Conservation (phyloP, 331 rosid species). For the Rhamnella rubrinervis region DNA sequence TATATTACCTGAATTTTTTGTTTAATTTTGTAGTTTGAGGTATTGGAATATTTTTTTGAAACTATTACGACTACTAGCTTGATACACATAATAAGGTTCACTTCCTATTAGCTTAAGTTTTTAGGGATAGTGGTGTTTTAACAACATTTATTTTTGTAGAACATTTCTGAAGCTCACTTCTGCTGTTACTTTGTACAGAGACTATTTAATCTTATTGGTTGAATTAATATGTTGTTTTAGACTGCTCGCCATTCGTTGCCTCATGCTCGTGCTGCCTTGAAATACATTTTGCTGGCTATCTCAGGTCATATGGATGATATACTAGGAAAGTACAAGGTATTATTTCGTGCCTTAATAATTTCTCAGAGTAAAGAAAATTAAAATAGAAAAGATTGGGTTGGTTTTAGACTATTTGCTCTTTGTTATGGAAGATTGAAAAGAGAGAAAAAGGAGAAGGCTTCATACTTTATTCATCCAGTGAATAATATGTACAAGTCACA, state of each 20-base stretch:
- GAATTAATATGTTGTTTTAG: conserved; percentile 36
- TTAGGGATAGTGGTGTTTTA: too few relatives aligned
- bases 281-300: conserved; percentile 81
- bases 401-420: background rate
- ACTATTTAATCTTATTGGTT: conserved; percentile 4
- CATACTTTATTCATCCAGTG: too few relatives aligned
- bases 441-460: too few relatives aligned
- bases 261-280: conserved; percentile 81
- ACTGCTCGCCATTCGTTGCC: conserved; percentile 55
- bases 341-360: conserved; percentile 7
- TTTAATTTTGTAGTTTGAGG: background rate
- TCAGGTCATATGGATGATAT: conserved; percentile 91
- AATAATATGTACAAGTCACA: too few relatives aligned
- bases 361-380: background rate
- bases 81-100: too few relatives aligned
- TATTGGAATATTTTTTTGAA: background rate
- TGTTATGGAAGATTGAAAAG: too few relatives aligned
- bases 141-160: too few relatives aligned
- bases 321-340: conserved; percentile 84
- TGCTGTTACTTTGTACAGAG: conserved; percentile 9
- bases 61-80: too few relatives aligned
- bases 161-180: conserved; percentile 6
- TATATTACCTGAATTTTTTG: too few relatives aligned
- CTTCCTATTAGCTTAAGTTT: too few relatives aligned
- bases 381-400: background rate